A percentile compares a stretch with the other conserved stretches of the same genome.
Evolutionary conservation across 2,329 filamentous ascomycete genomes (phyloP).

Genomic region (Bertia moriformis): DNA sequence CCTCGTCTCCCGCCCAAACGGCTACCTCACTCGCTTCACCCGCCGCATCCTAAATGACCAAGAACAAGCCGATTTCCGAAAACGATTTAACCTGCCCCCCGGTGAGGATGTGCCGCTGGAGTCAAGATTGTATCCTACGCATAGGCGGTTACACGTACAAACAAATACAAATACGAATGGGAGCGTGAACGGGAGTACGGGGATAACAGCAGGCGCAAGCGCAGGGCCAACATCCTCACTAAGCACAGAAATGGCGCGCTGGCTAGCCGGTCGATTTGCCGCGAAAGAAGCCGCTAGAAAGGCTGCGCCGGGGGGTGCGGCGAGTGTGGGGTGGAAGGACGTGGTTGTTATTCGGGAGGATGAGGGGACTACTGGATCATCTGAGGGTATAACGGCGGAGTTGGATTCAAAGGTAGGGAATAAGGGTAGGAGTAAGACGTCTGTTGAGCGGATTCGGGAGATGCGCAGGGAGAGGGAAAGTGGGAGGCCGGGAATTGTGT

Average conservation of each 20-base stretch:
- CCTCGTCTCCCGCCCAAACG: conserved; percentile 5
- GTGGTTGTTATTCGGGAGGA: conserved; percentile 4
- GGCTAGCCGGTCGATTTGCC: conserved; percentile 9
- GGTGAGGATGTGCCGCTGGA: too few relatives aligned
- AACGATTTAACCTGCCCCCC: conserved; percentile 4
- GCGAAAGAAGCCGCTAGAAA: conserved; percentile 12
- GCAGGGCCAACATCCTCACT: not conserved
- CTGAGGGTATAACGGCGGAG: too few relatives aligned
- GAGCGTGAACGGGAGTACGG: too few relatives aligned
- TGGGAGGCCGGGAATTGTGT: conserved; percentile 8
- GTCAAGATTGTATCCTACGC: too few relatives aligned
- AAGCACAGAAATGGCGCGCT: conserved; percentile 4
- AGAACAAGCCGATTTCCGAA: conserved; percentile 5
- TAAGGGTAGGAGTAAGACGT: too few relatives aligned
- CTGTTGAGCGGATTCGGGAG: not conserved
- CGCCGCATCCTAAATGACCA: conserved; percentile 7
- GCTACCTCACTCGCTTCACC: conserved; percentile 7
- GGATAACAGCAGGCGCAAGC: too few relatives aligned
- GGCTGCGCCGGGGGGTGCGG: conserved; percentile 5
- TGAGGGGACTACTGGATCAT: conserved; percentile 3
- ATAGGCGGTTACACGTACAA: too few relatives aligned
- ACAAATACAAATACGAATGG: too few relatives aligned
- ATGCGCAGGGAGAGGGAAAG: conserved; percentile 1
- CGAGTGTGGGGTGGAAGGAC: conserved; percentile 6
- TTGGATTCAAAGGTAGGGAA: too few relatives aligned